A percentile compares a stretch with the other conserved stretches of the same genome.
phyloP scores from a whole-genome alignment of 2,329 filamentous ascomycete species.

The Ophiostoma perfectum region DNA sequence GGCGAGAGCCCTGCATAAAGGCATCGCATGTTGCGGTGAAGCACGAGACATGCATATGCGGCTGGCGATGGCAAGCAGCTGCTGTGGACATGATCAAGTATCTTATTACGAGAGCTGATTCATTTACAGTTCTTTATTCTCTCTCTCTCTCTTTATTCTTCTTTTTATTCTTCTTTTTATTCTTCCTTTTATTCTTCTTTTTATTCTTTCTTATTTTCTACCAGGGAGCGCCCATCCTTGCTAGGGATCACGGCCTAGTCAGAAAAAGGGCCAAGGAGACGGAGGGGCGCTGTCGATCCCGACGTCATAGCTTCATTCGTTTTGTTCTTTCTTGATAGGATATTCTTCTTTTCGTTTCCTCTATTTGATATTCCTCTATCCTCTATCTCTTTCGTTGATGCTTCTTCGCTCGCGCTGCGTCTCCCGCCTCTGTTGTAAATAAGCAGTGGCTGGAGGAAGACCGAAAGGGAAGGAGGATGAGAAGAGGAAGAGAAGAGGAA shows the following conservation, averaged over 20 bases:
- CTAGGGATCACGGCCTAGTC: conserved; percentile 3
- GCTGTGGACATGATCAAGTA: too few relatives aligned
- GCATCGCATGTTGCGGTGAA: conserved; percentile 11
- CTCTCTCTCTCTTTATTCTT: neutral
- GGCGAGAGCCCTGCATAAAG: neutral
- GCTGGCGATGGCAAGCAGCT: neutral
- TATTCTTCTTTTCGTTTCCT: neutral
- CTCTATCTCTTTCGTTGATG: neutral
- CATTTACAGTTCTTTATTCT: neutral
- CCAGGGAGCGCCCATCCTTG: conserved; percentile 1
- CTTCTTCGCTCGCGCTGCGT: too few relatives aligned
- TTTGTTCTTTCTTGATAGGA: too few relatives aligned
- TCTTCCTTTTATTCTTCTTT: neutral
- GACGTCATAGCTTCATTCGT: conserved; percentile 5
- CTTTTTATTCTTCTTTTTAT: neutral
- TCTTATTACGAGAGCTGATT: neutral
- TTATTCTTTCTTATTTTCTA: neutral
- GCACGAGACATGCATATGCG: conserved; percentile 14
- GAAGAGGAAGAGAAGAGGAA: neutral
- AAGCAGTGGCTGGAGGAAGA: neutral
- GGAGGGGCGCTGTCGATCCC: conserved; percentile 5
- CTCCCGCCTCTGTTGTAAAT: too few relatives aligned
- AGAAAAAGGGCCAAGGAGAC: conserved; percentile 13
- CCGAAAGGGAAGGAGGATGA: too few relatives aligned
- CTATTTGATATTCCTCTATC: neutral